Conservation (phyloP, 352 stramenopile species). For the Phytopythium litorale region DNA sequence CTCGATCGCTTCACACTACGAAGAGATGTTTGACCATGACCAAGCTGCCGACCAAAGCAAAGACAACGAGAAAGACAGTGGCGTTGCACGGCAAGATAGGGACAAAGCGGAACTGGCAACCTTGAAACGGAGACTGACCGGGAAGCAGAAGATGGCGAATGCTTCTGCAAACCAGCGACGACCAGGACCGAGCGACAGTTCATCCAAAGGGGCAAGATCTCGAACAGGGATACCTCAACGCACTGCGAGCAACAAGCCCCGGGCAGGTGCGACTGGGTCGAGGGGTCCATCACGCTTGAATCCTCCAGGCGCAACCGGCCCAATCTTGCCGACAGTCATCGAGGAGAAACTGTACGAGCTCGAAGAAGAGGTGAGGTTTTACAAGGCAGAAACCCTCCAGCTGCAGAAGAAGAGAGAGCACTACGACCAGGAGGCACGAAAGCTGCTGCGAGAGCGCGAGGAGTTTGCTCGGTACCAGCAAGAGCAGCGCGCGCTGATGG, state of each 20-base stretch:
- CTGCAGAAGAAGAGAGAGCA: slow-evolving; percentile 69
- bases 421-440: slow-evolving; percentile 60
- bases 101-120: slow-evolving; percentile 9
- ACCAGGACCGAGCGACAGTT: background rate
- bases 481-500: slow-evolving; percentile 48
- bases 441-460: slow-evolving; percentile 43
- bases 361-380: slow-evolving; percentile 84
- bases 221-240: background rate
- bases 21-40: slow-evolving; percentile 3
- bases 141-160: slow-evolving; percentile 13
- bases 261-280: background rate
- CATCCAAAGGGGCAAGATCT: background rate
- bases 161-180: slow-evolving; percentile 4
- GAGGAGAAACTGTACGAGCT: slow-evolving; percentile 79
- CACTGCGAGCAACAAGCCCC: slow-evolving; percentile 2
- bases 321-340: slow-evolving; percentile 57
- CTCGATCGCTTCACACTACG: background rate
- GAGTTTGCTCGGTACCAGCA: slow-evolving; percentile 47
- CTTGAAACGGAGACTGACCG: slow-evolving; percentile 21
- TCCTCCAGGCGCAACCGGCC: background rate
- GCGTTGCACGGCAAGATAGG: background rate
- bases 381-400: slow-evolving; percentile 78
- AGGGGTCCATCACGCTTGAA: background rate
- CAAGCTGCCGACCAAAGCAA: background rate
- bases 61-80: background rate